Conservation (phyloP, 768 basidiomycete genomes). For the Fomitopsis pulvina region DNA sequence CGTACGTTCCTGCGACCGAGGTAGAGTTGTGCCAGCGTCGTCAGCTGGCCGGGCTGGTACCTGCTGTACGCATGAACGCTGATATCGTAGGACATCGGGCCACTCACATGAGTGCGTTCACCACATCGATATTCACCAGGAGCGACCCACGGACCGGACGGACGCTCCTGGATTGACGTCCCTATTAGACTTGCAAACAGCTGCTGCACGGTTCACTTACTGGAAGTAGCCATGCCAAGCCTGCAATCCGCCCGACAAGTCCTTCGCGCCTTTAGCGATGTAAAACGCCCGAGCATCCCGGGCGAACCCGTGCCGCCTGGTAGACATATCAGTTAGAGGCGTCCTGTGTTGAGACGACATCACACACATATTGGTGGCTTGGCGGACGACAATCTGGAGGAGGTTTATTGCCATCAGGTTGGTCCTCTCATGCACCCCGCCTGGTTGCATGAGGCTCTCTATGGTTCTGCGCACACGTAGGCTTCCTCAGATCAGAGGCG, state of each 20-base stretch:
- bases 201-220: slow-evolving; percentile 1
- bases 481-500: background rate
- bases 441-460: background rate
- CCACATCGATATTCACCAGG: slow-evolving; percentile 14
- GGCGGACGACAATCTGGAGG: slow-evolving; percentile 15
- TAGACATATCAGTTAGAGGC: background rate
- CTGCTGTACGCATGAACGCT: background rate
- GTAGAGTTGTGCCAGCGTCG: slow-evolving; percentile 1
- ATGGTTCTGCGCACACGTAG: background rate
- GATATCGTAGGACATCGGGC: background rate
- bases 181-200: background rate
- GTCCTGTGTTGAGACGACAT: background rate
- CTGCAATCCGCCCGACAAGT: slow-evolving; percentile 6
- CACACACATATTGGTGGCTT: slow-evolving; percentile 12
- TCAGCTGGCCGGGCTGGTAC: slow-evolving; percentile 7
- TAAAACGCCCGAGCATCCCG: slow-evolving; percentile 12
- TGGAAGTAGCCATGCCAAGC: slow-evolving; percentile 15
- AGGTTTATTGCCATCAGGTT: slow-evolving; percentile 10
- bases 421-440: background rate
- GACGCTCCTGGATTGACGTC: slow-evolving; percentile 12
- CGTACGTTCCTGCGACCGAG: slow-evolving; percentile 5
- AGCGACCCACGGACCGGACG: slow-evolving; percentile 11
- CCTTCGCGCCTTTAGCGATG: background rate
- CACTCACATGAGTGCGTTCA: slow-evolving; percentile 10
- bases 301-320: slow-evolving; percentile 11